phyloP scores from a whole-genome alignment of 306 rosid genomes.

The Dicorynia guianensis region DNA sequence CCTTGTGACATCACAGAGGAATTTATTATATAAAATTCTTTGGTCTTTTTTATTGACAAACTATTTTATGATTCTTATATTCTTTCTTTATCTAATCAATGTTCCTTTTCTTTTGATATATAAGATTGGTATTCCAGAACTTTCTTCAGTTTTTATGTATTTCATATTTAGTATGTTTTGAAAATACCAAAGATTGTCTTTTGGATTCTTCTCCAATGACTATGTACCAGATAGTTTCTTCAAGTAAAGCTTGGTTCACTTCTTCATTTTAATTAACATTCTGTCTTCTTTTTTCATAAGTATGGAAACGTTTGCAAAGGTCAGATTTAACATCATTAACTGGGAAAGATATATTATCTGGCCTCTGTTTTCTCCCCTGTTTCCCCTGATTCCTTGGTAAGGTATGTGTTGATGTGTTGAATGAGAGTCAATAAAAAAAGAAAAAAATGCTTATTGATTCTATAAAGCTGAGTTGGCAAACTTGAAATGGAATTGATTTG shows the following conservation, averaged over 20 bases:
- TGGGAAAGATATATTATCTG: background rate
- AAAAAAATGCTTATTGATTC: background rate
- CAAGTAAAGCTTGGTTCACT: conserved; percentile 3
- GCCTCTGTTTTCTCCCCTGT: background rate
- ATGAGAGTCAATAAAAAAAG: conserved; percentile 4
- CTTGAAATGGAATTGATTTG: background rate
- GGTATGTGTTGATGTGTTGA: conserved; percentile 1
- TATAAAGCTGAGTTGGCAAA: background rate
- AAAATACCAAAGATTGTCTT: conserved; percentile 30
- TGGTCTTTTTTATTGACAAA: conserved; percentile 12
- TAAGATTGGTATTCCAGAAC: conserved; percentile 17
- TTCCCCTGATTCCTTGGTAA: conserved; percentile 6
- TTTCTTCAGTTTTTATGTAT: conserved; percentile 4
- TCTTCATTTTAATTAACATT: background rate
- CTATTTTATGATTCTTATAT: conserved; percentile 11
- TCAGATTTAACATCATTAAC: background rate
- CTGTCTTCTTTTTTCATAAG: background rate
- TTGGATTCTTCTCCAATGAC: conserved; percentile 25
- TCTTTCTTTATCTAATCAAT: background rate
- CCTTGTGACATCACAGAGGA: conserved; percentile 25
- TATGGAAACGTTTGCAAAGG: background rate
- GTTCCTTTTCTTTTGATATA: background rate
- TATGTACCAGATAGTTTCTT: background rate
- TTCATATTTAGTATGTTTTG: conserved; percentile 7
- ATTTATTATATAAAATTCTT: background rate